Evolutionary conservation across 768 basidiomycete genomes (phyloP), one percentile per base, ranked within the genome.

Genomic region (Phlegmacium glaucopus): DNA sequence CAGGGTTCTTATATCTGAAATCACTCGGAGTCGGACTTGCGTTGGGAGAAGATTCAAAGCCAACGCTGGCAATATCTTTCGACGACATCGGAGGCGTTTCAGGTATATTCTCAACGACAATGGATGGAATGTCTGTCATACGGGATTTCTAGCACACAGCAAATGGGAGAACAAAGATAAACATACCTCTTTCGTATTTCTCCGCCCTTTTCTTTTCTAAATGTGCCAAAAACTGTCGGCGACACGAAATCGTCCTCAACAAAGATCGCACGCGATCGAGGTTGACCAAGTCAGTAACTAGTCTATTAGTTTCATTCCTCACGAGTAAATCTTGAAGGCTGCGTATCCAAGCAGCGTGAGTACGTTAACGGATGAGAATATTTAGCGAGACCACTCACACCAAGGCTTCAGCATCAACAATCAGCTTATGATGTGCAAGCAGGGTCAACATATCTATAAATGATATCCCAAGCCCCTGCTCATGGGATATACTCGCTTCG

Each of bases 361-460:
- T 46, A n/a, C 35, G 32, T 36, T 25, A 38, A 44, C 42, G 22
- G 35, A 42, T 9, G 32, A 22, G 34, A 40, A 39, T 39, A 42
- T 41, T 22, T 32, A 12, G 25, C 27, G 17, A 32, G 34, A 15
- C 28, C 11, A 79, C 90, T 61, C 64, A 95, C 94, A 83, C 78
- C 18, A 98, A 69, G 11, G 94, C 94, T 26, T 92, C 88, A 22
- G 80, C 80, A 66, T 96, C 93, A 42, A 90, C 79, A 52, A 97
- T 92, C 43, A 98, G 69, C 64, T 90, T 94, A 69, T 97, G 85
- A 61, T 96, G 95, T 1, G 90, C 87, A 34, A 98, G 70, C 38
- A 97, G 69, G 28, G 88, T 61, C 3, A 98, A 76, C 90, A 95
- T 95, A 38, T 83, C 79, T 1, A 84, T 90, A 72, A 97, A 97